These are phyloP conservation scores for Xylaria palmicola DNA, from an alignment of 495 filamentous ascomycete genomes.

Conservation along the genomic window DNA sequence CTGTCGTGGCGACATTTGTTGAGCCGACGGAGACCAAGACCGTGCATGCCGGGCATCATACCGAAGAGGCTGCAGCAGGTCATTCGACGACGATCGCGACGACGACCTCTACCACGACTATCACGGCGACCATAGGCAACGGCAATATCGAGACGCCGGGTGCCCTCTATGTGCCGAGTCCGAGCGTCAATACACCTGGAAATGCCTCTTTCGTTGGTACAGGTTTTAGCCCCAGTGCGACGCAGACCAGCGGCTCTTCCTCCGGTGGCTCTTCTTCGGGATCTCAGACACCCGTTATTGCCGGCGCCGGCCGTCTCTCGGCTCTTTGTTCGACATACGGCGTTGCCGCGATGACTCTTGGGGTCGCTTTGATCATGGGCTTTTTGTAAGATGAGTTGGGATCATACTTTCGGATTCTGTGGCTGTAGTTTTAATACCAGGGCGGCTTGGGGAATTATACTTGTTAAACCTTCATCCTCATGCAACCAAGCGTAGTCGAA, in stretches of 20 bases:
- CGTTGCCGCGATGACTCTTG: background rate
- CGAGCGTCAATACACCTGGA: background rate
- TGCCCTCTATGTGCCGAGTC: background rate
- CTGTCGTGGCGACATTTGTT: conserved; percentile 22
- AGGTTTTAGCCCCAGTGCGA: background rate
- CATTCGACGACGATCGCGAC: background rate
- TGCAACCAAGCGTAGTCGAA: background rate
- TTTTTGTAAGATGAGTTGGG: background rate
- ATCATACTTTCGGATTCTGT: background rate
- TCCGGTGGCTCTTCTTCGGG: background rate
- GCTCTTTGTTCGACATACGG: background rate
- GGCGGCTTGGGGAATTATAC: background rate
- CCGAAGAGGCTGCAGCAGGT: background rate
- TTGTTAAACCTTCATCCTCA: background rate
- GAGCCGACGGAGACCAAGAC: background rate
- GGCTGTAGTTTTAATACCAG: background rate
- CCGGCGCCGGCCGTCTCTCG: background rate
- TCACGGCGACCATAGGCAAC: background rate
- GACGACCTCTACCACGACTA: background rate
- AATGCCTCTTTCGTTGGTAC: background rate
- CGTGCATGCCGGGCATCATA: background rate
- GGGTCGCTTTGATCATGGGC: background rate
- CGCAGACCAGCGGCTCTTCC: background rate
- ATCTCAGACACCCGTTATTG: background rate
- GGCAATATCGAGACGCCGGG: background rate